A percentile compares a stretch with the other conserved stretches of the same genome.
phyloP scores from a whole-genome alignment of 108 stramenopile species.

The Cylindrotheca closterium region DNA sequence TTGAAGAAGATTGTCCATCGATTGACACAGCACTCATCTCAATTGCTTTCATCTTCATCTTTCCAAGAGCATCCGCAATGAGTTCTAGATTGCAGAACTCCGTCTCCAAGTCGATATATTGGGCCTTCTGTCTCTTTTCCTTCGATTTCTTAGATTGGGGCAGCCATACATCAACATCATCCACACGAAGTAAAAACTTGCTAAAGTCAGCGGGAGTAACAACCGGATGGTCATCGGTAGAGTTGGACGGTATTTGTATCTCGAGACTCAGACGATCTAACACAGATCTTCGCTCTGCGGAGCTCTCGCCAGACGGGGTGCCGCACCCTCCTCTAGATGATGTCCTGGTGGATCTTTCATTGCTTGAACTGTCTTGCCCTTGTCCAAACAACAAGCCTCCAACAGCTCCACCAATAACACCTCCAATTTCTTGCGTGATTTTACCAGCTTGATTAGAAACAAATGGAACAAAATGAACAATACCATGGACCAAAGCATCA shows the following conservation, averaged over 20 bases:
- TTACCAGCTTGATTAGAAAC: constrained; percentile 7
- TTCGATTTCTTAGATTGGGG: constrained; percentile 5
- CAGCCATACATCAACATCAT: constrained; percentile 28
- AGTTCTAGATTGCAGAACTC: constrained; percentile 19
- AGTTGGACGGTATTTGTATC: constrained; percentile 1
- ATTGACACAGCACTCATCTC: constrained; percentile 8
- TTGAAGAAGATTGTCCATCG: background rate
- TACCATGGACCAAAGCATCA: constrained; percentile 14
- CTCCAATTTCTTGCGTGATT: constrained; percentile 12
- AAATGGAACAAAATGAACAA: constrained; percentile 20
- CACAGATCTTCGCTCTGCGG: constrained; percentile 16
- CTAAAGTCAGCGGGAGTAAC: constrained; percentile 10
- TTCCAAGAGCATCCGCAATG: constrained; percentile 15
- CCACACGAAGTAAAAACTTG: constrained; percentile 42
- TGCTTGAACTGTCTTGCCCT: background rate
- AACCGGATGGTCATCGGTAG: background rate
- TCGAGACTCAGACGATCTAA: constrained; percentile 44
- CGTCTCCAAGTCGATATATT: constrained; percentile 28
- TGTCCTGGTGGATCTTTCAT: background rate
- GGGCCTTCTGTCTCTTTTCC: background rate
- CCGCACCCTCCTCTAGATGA: background rate
- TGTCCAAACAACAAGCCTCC: constrained; percentile 7
- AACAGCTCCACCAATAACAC: background rate
- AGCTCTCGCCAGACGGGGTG: constrained; percentile 13
- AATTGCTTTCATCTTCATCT: constrained; percentile 17